A percentile compares a stretch with the other conserved stretches of the same genome.
phyloP scores from a whole-genome alignment of 345 rosid genomes.

The Citrus trifoliata region DNA sequence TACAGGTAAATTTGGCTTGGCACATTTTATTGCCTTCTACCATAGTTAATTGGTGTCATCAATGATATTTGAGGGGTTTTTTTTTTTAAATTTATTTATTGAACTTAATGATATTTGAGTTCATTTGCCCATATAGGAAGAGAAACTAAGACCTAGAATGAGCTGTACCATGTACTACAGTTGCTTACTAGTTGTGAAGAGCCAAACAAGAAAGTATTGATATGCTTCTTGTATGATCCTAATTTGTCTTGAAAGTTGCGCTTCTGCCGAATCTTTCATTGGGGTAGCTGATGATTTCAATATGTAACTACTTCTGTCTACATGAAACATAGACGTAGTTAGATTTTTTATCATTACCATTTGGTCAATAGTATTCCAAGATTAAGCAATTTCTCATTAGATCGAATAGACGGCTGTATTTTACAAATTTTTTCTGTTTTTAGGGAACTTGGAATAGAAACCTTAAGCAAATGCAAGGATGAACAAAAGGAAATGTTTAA shows the following conservation, averaged over 20 bases:
- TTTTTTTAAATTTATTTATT: too few species aligned
- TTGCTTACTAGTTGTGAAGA: background rate
- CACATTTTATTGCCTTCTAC: background rate
- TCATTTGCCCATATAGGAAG: conserved; percentile 4
- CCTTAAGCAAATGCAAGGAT: conserved; percentile 54
- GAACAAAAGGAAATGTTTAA: conserved; percentile 67
- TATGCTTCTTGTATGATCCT: background rate
- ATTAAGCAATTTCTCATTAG: background rate
- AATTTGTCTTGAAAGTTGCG: background rate
- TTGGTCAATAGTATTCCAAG: background rate
- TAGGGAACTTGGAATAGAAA: conserved; percentile 84
- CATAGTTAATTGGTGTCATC: background rate
- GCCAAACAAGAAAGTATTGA: background rate
- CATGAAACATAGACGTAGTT: background rate
- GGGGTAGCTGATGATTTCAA: background rate
- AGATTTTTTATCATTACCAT: background rate
- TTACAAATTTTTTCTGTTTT: conserved; percentile 1
- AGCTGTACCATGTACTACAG: background rate
- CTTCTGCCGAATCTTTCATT: background rate
- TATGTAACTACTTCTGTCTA: background rate
- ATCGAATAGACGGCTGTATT: background rate
- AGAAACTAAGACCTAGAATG: background rate
- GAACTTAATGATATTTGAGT: background rate
- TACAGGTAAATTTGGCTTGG: conserved; percentile 45
- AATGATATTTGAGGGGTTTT: background rate